Base-by-base conservation (phyloP, 495 filamentous ascomycete species). In the Filosporella fistucella region DNA sequence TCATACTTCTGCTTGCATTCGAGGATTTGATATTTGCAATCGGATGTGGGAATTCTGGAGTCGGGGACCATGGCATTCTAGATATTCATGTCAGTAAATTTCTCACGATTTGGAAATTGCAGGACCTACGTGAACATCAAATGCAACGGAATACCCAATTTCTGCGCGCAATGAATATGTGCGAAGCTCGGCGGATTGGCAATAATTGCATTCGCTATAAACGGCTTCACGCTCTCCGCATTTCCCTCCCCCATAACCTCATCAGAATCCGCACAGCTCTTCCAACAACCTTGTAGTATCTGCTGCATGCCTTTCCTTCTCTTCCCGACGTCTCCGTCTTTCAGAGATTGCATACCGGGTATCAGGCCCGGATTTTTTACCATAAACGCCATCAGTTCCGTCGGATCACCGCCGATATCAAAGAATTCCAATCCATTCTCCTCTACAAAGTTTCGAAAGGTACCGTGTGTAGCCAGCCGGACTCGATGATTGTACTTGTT, bases 321-420 rank as follows among this genome's bases (percentile, higher is more conserved):
- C 34, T 66, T 65, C 8, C 67, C 70, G 54, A 88, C 75, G 57
- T 87, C 84, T n/a, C 84, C 84, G 28, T 67, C 71, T 55, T 74
- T 78, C 14, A 88, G 65, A 0, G 78, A 74, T 16, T 82, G 70
- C 11, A 88, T 51, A 2, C 67, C 73, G 0, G 84, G 85, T 34
- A 88, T 76, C 54, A 88, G 63, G 0, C 85, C 82, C 0, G 84
- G 83, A 63, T 86, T 85, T 60, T 86, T 86, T 25, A 88, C 84
- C 84, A 88, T 88, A 56, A 84, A 88, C 1, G 80, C 80, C 81
- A 83, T 84, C 5, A 85, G 65, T 51, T 80, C 69, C 11, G 75
- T 63, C 2, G 80, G 80, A 61, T 85, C 76, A 1, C 80, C 81
- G 1, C 80, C 79, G 45, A 85, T 80, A 6, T 69, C 75, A 51